Evolutionary conservation across 2,329 filamentous ascomycete species (phyloP).

Genomic region (Phaeosphaeriaceae sp.): DNA sequence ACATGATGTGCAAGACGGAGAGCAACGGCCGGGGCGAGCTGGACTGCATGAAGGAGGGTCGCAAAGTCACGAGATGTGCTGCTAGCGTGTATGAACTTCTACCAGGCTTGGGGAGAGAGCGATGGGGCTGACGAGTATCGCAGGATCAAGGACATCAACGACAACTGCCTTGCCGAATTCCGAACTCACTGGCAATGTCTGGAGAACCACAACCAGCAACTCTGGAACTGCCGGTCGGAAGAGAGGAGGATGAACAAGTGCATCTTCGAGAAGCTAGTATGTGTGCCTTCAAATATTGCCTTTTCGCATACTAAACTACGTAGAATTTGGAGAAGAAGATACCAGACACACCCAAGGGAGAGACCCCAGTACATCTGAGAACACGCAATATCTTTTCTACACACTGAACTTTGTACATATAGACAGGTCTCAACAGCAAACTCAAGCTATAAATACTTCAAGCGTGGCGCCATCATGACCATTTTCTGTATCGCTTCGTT

Average conservation of each 20-base stretch:
- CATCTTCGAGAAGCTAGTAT: constrained; percentile 92
- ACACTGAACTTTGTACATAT: constrained; percentile 44
- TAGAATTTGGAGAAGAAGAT: constrained; percentile 61
- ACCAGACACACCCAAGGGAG: constrained; percentile 57
- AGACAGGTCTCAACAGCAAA: constrained; percentile 23
- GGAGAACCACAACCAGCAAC: constrained; percentile 96
- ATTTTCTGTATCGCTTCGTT: constrained; percentile 10
- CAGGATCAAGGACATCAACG: constrained; percentile 95
- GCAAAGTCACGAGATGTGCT: constrained; percentile 95
- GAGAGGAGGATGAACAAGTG: constrained; percentile 95
- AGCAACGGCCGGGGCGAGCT: constrained; percentile 88
- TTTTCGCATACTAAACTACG: constrained; percentile 8
- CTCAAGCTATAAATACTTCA: constrained; percentile 20
- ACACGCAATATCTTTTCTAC: constrained; percentile 52
- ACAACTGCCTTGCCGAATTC: constrained; percentile 89
- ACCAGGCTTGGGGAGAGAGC: not conserved
- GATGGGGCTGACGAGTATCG: constrained; percentile 17
- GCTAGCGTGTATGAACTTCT: constrained; percentile 76
- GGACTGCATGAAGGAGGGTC: constrained; percentile 94
- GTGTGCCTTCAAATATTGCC: constrained; percentile 43
- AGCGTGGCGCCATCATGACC: constrained; percentile 1
- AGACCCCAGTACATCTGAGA: constrained; percentile 57
- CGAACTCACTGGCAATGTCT: constrained; percentile 93
- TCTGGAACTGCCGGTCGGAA: constrained; percentile 89
- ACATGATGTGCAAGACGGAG: constrained; percentile 99